phyloP scores from a whole-genome alignment of 1,284 basidiomycete species.

The Exobasidium cylindrosporum region DNA sequence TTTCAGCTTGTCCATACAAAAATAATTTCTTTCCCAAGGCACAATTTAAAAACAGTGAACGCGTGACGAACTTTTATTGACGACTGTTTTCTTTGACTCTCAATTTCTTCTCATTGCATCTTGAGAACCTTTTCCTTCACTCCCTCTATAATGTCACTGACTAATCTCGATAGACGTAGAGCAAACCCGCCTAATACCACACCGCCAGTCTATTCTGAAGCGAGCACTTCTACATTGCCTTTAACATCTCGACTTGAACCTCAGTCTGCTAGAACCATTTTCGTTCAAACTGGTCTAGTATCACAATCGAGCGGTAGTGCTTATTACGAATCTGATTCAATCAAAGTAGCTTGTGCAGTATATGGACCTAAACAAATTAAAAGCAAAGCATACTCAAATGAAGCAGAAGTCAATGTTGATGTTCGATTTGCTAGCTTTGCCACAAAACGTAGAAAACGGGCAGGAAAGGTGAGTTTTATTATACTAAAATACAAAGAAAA shows the following conservation, averaged over 20 bases:
- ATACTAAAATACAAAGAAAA: not conserved
- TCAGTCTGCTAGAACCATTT: conserved; percentile 58
- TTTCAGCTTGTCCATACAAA: too few relatives aligned
- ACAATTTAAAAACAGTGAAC: too few relatives aligned
- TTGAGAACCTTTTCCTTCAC: too few relatives aligned
- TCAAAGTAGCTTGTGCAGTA: conserved; percentile 94
- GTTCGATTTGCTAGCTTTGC: conserved; percentile 96
- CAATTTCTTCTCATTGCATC: too few relatives aligned
- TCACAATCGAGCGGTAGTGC: conserved; percentile 90
- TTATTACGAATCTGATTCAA: conserved; percentile 82
- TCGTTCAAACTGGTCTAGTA: conserved; percentile 77
- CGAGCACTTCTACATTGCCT: not conserved
- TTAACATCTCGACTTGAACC: not conserved
- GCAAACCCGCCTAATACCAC: conserved; percentile 16
- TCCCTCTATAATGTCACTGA: conserved; percentile 1
- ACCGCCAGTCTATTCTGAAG: conserved; percentile 1
- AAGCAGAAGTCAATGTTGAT: conserved; percentile 85
- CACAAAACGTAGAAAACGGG: conserved; percentile 70
- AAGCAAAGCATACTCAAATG: conserved; percentile 71
- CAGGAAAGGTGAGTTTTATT: conserved; percentile 68
- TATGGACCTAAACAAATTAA: conserved; percentile 90
- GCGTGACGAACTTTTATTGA: too few relatives aligned
- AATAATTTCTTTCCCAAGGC: too few relatives aligned
- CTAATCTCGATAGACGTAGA: conserved; percentile 11
- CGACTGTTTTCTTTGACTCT: too few relatives aligned